Evolutionary conservation across 768 basidiomycete species (phyloP), one percentile per base, ranked within the genome.

Genomic region (Hirschioporus abietinus): DNA sequence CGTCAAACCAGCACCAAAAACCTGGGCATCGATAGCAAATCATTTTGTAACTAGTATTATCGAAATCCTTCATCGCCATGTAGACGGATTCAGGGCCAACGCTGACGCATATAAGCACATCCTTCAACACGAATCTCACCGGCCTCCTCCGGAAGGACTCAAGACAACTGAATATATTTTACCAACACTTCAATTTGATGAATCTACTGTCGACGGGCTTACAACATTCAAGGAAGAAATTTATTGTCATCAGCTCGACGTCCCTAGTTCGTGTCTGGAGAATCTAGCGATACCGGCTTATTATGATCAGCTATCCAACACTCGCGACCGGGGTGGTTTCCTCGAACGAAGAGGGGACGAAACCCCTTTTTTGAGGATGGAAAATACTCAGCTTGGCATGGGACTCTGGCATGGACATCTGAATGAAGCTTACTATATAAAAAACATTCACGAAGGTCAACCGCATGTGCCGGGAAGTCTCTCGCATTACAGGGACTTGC

Each of bases 251-350:
- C 60, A 61, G 60, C 60, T 61, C 23, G 25, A 24, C 10, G 25
- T 61, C 12, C 24, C 60, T 24, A 17, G 1, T 1, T 6, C 5
- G 15, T 12, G 12, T 23, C 2, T 61, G 24, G 23, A 61, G 4
- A 34, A 61, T 25, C 3, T 6, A 24, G 60, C 60, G 25, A 61
- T 61, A 3, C 60, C 20, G 15, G 25, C 30, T 12, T 34, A 61
- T 61, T 34, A 61, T 61, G 60, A 61, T 34, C 60, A 61, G 20
- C 30, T 34, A 3, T 25, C 60, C 12, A 61, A 61, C 60, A 34
- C 12, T 24, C 60, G 60, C 1, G 30, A 25, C 60, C 60, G 60
- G 25, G 30, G 60, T 18, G 60, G 25, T 17, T 34, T 25, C 9
- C 12, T 24, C 6, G 25, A 25, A 25, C 60, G 60, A 12, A 25